Base-by-base conservation (phyloP, 768 basidiomycete genomes). In the Calvatia gigantea region DNA sequence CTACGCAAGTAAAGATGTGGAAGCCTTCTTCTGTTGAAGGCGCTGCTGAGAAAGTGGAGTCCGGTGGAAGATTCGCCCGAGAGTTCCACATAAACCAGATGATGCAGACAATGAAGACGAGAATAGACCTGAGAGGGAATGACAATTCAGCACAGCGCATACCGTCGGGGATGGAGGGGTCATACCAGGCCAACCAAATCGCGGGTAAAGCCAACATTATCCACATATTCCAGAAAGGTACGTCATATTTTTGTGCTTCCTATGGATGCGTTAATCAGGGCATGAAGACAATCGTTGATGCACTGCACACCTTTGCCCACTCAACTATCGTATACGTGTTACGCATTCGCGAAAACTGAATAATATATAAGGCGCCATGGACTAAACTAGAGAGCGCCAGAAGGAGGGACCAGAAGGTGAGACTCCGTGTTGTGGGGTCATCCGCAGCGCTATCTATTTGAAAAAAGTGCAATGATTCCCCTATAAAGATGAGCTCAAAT, bases 171-270 rank as follows among this genome's bases (percentile, higher is more conserved):
- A 17, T 7, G 15, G n/a, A 47, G 5, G 17, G 19, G 32, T 27
- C 62, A 23, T 51, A 81, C 83, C 84, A 86, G 2, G 80, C 73
- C 29, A 86, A 74, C 81, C 83, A 87, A 12, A 83, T 60, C 0
- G 75, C 78, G 0, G 85, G 85, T 71, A 83, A 75, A 0, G 84
- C 80, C 21, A 87, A 72, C 11, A 86, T 57, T 1, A 87, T 78
- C 83, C 84, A 85, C 4, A 84, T 79, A 57, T 87, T 87, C 86
- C 86, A 75, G 61, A 64, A 69, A 6, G 69, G 66, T 1, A n/a
- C 14, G 11, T 55, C 52, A 0, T 66, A 60, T 32, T 65, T 65
- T 32, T 78, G 77, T 8, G 83, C 78, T 62, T 86, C 85, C 82
- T 85, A 52, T 12, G 41, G 25, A 31, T 17, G 2, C 14, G 27